Conservation (phyloP, 495 filamentous ascomycete genomes). For the Pyronema domesticum region DNA sequence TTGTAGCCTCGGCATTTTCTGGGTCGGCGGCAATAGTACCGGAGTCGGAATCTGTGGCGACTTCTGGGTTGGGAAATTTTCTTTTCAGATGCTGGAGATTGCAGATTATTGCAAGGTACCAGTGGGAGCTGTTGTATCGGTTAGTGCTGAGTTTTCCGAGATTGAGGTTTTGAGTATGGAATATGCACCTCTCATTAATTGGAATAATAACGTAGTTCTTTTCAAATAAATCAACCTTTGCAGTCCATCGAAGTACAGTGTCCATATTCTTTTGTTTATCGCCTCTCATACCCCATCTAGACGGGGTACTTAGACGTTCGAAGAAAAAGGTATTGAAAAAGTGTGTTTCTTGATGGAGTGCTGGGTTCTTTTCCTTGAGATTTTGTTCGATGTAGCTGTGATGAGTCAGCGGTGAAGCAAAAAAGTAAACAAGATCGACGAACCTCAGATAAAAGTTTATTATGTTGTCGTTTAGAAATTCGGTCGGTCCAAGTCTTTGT, state of each 20-base stretch:
- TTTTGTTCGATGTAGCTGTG: slow-evolving; percentile 44
- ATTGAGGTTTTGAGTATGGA: not conserved
- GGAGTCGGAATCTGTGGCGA: not conserved
- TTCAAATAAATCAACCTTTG: slow-evolving; percentile 64
- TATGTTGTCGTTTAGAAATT: slow-evolving; percentile 84
- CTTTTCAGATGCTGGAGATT: slow-evolving; percentile 46
- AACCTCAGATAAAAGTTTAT: slow-evolving; percentile 64
- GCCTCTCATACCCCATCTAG: slow-evolving; percentile 34
- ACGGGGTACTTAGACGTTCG: slow-evolving; percentile 38
- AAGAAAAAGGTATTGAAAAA: slow-evolving; percentile 92
- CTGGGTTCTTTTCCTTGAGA: slow-evolving; percentile 36
- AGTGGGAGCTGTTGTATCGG: slow-evolving; percentile 37
- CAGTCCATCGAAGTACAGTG: slow-evolving; percentile 75
- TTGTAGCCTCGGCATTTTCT: not conserved
- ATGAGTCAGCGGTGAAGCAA: slow-evolving; percentile 13
- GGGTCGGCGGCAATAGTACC: not conserved
- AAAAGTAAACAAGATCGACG: not conserved
- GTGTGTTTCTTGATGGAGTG: slow-evolving; percentile 48
- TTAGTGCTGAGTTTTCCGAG: slow-evolving; percentile 8
- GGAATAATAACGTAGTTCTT: slow-evolving; percentile 85
- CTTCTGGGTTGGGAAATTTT: slow-evolving; percentile 17
- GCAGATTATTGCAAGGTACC: slow-evolving; percentile 94
- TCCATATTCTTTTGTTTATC: slow-evolving; percentile 23
- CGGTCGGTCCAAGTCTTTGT: slow-evolving; percentile 56
- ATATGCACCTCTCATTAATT: slow-evolving; percentile 49